phyloP scores from a whole-genome alignment of 2,329 filamentous ascomycete genomes.

The Tolypocladium ophioglossoides region DNA sequence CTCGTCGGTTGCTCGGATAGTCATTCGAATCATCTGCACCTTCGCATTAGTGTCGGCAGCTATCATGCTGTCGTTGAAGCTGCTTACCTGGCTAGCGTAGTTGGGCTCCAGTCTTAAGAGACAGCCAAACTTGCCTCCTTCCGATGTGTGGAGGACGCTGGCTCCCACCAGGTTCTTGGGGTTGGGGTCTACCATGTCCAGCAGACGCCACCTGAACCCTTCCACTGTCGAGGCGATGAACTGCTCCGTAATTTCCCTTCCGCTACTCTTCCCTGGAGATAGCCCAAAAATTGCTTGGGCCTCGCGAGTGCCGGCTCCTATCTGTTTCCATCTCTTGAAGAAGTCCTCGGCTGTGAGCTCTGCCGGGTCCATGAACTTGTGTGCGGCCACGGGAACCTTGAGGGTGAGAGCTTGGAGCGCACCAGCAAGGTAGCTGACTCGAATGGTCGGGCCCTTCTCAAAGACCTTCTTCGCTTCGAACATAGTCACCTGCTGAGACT shows the following conservation, averaged over 20 bases:
- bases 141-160: constrained; percentile 71
- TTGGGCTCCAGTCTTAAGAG: constrained; percentile 91
- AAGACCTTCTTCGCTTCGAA: constrained; percentile 82
- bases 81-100: constrained; percentile 73
- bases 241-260: constrained; percentile 54
- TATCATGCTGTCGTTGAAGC: background rate
- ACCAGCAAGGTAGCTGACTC: constrained; percentile 88
- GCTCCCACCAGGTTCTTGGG: constrained; percentile 88
- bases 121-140: constrained; percentile 88
- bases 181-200: constrained; percentile 84
- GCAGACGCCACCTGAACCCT: constrained; percentile 81
- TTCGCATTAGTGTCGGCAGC: background rate
- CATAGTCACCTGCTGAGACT: constrained; percentile 90
- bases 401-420: constrained; percentile 87
- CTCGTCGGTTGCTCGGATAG: constrained; percentile 89
- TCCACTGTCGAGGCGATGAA: constrained; percentile 66
- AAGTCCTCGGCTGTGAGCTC: constrained; percentile 85
- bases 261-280: constrained; percentile 30
- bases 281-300: constrained; percentile 78
- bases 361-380: constrained; percentile 95
- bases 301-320: constrained; percentile 79
- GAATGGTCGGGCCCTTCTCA: constrained; percentile 75
- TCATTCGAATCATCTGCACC: constrained; percentile 82
- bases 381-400: constrained; percentile 76
- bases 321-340: constrained; percentile 99